Evolutionary conservation across 345 rosid genomes (phyloP).

Genomic region (Nephelium lappaceum): DNA sequence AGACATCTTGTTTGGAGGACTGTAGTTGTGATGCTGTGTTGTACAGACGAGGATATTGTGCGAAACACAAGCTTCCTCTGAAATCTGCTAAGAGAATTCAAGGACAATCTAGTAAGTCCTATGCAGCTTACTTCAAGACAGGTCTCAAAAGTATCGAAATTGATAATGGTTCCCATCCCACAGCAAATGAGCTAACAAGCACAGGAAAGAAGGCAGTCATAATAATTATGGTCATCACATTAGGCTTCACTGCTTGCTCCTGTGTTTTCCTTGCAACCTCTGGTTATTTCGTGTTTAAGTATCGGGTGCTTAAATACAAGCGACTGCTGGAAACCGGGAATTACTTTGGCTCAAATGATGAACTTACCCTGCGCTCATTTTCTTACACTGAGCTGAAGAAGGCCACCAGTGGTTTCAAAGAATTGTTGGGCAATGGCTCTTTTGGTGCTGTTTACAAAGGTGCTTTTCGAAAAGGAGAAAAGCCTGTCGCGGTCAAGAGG

Average conservation of each 20-base stretch:
- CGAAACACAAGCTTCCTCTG: background rate
- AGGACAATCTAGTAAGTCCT: too few species aligned
- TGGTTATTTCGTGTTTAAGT: conserved; percentile 2
- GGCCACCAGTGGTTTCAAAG: conserved; percentile 10
- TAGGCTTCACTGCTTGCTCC: too few species aligned
- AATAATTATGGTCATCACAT: too few species aligned
- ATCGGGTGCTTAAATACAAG: background rate
- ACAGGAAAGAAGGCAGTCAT: too few species aligned
- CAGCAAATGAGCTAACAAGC: too few species aligned
- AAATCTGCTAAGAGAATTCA: background rate
- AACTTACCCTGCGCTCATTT: background rate
- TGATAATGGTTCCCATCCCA: too few species aligned
- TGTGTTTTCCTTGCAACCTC: too few species aligned
- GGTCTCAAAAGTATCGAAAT: too few species aligned
- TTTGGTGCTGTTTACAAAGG: background rate
- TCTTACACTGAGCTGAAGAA: conserved; percentile 11
- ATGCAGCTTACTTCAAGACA: too few species aligned
- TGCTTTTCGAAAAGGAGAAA: background rate
- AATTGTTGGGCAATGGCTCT: background rate
- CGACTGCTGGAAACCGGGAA: background rate
- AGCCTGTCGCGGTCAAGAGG: background rate
- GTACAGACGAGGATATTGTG: background rate
- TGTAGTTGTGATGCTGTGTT: background rate
- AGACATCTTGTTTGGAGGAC: background rate
- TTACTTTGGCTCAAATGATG: background rate